phyloP scores from a whole-genome alignment of 108 stramenopile genomes.

The Craspedostauros australis region DNA sequence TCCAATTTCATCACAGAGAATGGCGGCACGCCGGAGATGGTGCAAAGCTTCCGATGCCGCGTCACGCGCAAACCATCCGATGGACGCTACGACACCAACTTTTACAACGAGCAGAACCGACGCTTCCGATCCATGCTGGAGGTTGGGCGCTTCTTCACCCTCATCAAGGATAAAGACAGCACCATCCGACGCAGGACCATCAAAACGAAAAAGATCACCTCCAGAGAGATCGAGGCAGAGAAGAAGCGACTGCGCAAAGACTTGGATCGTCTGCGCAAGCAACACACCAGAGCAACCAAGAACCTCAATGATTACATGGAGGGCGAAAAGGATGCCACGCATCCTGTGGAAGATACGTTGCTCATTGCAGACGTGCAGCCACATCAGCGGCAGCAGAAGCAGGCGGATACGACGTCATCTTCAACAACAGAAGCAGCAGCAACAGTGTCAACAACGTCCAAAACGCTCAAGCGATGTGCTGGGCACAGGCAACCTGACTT shows the following conservation, averaged over 20 bases:
- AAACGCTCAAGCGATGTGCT: neutral
- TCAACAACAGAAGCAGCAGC: neutral
- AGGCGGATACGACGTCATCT: neutral
- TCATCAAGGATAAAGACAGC: conserved; percentile 29
- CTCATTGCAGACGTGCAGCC: too few relatives aligned
- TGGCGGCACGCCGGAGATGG: conserved; percentile 34
- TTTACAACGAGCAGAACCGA: conserved; percentile 51
- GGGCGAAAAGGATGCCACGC: conserved; percentile 39
- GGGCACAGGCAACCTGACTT: conserved; percentile 43
- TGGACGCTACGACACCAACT: conserved; percentile 67
- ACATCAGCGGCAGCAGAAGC: neutral
- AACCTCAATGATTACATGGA: conserved; percentile 63
- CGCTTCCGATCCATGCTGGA: conserved; percentile 78
- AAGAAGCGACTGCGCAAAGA: conserved; percentile 70
- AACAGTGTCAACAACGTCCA: neutral
- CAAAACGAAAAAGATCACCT: conserved; percentile 21
- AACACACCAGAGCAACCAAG: conserved; percentile 51
- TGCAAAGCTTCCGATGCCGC: conserved; percentile 26
- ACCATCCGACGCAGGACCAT: conserved; percentile 20
- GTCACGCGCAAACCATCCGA: conserved; percentile 38
- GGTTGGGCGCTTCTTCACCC: conserved; percentile 60
- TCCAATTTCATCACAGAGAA: conserved; percentile 53
- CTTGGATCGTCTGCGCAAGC: conserved; percentile 61
- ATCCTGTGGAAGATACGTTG: conserved; percentile 40
- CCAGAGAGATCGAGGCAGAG: conserved; percentile 49